A percentile compares a stretch with the other conserved stretches of the same genome.
Evolutionary conservation across 495 filamentous ascomycete genomes (phyloP).

Genomic region (Thozetella sp.): DNA sequence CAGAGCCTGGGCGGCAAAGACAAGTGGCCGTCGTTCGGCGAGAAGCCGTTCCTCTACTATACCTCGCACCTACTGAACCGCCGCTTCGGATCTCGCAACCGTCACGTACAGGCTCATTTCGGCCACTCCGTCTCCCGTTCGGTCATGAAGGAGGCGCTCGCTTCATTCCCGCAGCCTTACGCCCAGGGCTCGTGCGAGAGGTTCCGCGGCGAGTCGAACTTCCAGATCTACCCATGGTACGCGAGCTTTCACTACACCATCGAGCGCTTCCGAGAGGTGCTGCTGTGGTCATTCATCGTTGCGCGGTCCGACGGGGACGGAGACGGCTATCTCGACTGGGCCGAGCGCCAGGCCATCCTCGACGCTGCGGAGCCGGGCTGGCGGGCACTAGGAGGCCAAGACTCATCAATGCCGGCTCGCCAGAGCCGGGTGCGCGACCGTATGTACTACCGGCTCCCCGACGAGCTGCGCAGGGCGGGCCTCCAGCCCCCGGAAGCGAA

Average conservation of each 20-base stretch:
- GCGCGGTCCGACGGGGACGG: slow-evolving; percentile 33
- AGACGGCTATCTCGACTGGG: slow-evolving; percentile 38
- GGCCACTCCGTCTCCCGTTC: slow-evolving; percentile 37
- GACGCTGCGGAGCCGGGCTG: slow-evolving; percentile 31
- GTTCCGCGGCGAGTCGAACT: slow-evolving; percentile 40
- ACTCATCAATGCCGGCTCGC: slow-evolving; percentile 20
- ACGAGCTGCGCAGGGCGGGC: slow-evolving; percentile 32
- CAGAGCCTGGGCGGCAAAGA: slow-evolving; percentile 22
- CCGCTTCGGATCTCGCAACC: slow-evolving; percentile 40
- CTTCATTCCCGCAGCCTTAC: slow-evolving; percentile 38
- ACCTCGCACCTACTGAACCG: slow-evolving; percentile 45
- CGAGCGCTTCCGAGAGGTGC: slow-evolving; percentile 39
- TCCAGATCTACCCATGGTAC: slow-evolving; percentile 44
- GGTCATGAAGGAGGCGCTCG: slow-evolving; percentile 38
- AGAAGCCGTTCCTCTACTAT: slow-evolving; percentile 45
- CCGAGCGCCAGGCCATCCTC: slow-evolving; percentile 32
- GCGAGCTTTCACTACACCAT: slow-evolving; percentile 44
- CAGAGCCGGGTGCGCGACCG: slow-evolving; percentile 26
- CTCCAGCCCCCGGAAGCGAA: slow-evolving; percentile 38
- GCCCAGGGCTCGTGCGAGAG: slow-evolving; percentile 36
- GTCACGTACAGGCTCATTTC: slow-evolving; percentile 44
- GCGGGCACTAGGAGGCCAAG: slow-evolving; percentile 18
- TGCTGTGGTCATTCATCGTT: slow-evolving; percentile 45
- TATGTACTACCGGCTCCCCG: slow-evolving; percentile 33
- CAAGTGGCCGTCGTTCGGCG: slow-evolving; percentile 40